A percentile compares a stretch with the other conserved stretches of the same genome.
Evolutionary conservation across 1,139 yeast genomes (phyloP).

Genomic region (Nakaseomyces uthaithaninus): DNA sequence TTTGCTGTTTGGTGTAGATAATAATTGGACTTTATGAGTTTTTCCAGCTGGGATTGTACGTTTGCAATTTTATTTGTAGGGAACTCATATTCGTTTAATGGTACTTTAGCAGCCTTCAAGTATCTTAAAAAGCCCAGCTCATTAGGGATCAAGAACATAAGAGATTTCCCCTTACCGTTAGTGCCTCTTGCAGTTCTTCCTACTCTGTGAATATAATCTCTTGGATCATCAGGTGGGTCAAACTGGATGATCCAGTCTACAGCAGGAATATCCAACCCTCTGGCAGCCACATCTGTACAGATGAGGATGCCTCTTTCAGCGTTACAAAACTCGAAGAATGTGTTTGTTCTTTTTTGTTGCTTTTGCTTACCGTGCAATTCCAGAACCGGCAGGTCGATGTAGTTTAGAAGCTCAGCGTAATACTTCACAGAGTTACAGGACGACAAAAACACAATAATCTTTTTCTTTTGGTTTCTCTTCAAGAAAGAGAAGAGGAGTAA

Average conservation of each 20-base stretch:
- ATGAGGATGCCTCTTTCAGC: conserved; percentile 88
- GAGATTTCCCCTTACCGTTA: conserved; percentile 80
- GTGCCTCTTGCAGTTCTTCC: conserved; percentile 98
- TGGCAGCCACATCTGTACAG: conserved; percentile 97
- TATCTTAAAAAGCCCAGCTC: conserved; percentile 93
- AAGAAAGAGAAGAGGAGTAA: conserved; percentile 82
- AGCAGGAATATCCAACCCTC: conserved; percentile 95
- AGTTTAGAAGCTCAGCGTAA: conserved; percentile 87
- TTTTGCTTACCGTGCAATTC: conserved; percentile 97
- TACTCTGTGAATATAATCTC: conserved; percentile 95
- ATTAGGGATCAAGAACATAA: conserved; percentile 89
- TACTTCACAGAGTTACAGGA: conserved; percentile 96
- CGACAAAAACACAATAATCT: conserved; percentile 86
- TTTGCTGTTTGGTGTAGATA: conserved; percentile 93
- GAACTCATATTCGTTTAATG: conserved; percentile 92
- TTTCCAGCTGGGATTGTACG: conserved; percentile 87
- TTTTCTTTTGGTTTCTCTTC: conserved; percentile 84
- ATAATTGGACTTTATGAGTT: conserved; percentile 82
- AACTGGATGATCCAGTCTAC: conserved; percentile 97
- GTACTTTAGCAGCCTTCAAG: conserved; percentile 93
- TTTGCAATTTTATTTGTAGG: conserved; percentile 90
- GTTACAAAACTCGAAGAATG: conserved; percentile 94
- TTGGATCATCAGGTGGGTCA: conserved; percentile 98
- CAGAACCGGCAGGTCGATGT: conserved; percentile 90
- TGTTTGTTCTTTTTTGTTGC: conserved; percentile 95